Evolutionary conservation across 306 rosid species (phyloP), one percentile per base, ranked within the genome.

Genomic region (Gillenia trifoliata): DNA sequence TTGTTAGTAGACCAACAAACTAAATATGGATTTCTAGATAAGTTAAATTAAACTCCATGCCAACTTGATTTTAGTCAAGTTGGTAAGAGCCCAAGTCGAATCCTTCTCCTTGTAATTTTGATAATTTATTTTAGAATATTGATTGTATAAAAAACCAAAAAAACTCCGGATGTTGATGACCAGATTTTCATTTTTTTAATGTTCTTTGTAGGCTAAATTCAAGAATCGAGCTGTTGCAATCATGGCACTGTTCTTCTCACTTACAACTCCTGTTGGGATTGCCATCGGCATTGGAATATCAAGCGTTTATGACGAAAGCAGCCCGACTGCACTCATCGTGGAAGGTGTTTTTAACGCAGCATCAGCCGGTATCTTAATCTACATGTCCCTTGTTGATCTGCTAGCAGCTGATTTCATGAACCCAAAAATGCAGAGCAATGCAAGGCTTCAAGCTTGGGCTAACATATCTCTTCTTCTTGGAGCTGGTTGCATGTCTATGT

Each of bases 221-320:
- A 82, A 85, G 78, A 38, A 26, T 0, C 0, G 13, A 63, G 73
- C 87, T 0, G 31, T 81, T 3, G 34, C 67, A 8, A 30, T 75
- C 1, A 90, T 88, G 96, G 80, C 59, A 3, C 22, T 82, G 11
- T 91, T 91, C 71, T 91, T 82, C 45, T 81, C 93, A 0, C 72
- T 90, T 1, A 86, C 96, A 0, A 86, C 91, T 41, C 96, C 93
- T 0, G 10, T 80, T 4, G 91, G 91, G 1, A 86, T 90, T 45
- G 91, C 56, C 34, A 82, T 90, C 11, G 93, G 96, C 0, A 78
- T 85, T 0, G 87, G 78, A 8, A 86, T 90, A 1, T 60, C 86
- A 0, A 82, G 38, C 3, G 28, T 0, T 13, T 88, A 90, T 2
- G 25, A 83, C 9, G 96, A 88, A 29, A 82, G 74, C 9, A 86